Evolutionary conservation across 208 protist genomes (phyloP), one percentile per base, ranked within the genome.

Genomic region (Wallacemonas sp.): DNA sequence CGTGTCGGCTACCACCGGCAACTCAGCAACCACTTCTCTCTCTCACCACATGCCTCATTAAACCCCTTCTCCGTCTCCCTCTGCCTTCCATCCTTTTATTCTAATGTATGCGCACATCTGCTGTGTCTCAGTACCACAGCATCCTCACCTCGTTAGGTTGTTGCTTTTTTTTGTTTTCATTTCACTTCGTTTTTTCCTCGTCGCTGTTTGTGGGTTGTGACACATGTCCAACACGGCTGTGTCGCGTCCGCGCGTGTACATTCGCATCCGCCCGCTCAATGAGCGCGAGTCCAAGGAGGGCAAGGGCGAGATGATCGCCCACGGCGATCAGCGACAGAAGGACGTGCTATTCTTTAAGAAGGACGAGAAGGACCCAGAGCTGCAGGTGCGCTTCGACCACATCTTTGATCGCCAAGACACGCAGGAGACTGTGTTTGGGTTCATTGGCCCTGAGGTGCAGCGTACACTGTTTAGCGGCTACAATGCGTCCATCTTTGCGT

Each of bases 401-500:
- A 80, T 97, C 1, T 94, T 97, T 50, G 83, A 86, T 65, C 64
- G 62, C 3, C 38, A 67, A 3, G 54, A 76, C 3, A 67, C 46
- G 11, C 92, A 95, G 65, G 26, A 70, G 25, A 23, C 46, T 0
- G 76, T 97, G n/a, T 95, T 84, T 67, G 76, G 84, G 20, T 70
- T 77, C 16, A 83, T 97, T 33, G 78, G 77, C 0, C 74, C 85
- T 0, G 92, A 95, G 64, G 81, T 97, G 20, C 45, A 83, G 38
- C 57, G 77, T 12, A 86, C 87, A 14, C 68, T 94, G 2, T 94
- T 97, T 54, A 88, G 83, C 46, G 92, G 92, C 41, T 95, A 96
- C 76, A 95, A 97, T 57, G 92, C 89, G 16, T 93, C 89, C 18
- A 70, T 97, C 26, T 96, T 96, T 67, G 91, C 97, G n/a, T 99